Base-by-base conservation (phyloP, 495 filamentous ascomycete genomes). In the Letharia lupina region DNA sequence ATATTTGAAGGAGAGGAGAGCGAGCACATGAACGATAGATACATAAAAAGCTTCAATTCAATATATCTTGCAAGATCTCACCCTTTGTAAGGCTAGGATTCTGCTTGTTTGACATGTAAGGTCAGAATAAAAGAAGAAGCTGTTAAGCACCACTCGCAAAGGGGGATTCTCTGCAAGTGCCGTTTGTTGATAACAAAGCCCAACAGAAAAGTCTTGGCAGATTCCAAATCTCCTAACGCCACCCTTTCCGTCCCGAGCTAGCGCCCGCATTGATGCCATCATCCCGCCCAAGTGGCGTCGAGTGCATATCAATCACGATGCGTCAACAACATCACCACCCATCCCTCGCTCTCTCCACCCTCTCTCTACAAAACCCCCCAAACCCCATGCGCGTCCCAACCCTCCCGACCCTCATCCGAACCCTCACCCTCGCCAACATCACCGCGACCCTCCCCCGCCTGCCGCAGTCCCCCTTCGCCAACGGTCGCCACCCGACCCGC, bases 311-410 rank as follows among this genome's bases (percentile, higher is more conserved):
- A 52, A 0, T 28, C 58, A 56, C 59, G 42, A 56, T 56, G 20
- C 28, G 52, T 56, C 52, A 56, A 56, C 52, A 56, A n/a, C 23
- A 28, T 11, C 48, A 56, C 0, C 28, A 12, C n/a, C n/a, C 11
- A 15, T 15, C 3, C n/a, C 2, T 3, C 3, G 0, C 13, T 12
- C 12, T 8, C 31, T 18, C 18, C 31, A 33, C 7, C n/a, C 48
- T 23, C 48, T 52, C 48, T 23, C 48, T 52, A 56, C 35, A 56
- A 16, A 56, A 56, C 28, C 23, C 23, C 23, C 1, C 23, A 33
- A 7, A 4, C 23, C 35, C 62, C 68, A 89, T 89, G 87, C 83
- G 84, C 76, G 76, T 81, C 63, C 77, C 76, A 23, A 77, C 75
- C 57, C 71, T 85, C 68, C 75, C 79, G 65, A 76, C 76, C 44